phyloP scores from a whole-genome alignment of 208 protist genomes.

The Crithidia sp. region DNA sequence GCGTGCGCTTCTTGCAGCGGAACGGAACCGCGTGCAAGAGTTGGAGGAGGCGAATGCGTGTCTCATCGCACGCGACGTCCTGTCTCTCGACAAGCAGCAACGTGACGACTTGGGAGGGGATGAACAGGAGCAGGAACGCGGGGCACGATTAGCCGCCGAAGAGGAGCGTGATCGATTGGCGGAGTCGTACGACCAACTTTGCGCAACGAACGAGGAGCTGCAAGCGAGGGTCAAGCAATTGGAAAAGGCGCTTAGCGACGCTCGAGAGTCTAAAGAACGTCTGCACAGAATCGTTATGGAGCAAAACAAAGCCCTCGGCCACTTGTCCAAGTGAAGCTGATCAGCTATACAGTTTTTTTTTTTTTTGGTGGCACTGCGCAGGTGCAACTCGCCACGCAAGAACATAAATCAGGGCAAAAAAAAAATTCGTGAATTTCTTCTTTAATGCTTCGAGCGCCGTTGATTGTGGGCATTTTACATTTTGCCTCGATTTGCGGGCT shows the following conservation, averaged over 20 bases:
- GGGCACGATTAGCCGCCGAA: neutral
- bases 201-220: conserved; percentile 19
- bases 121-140: conserved; percentile 27
- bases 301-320: conserved; percentile 73
- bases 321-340: conserved; percentile 12
- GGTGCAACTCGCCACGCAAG: too few relatives aligned
- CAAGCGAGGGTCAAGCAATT: conserved; percentile 26
- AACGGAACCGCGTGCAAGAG: conserved; percentile 43
- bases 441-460: neutral
- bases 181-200: conserved; percentile 15
- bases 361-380: conserved; percentile 1
- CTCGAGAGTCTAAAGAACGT: conserved; percentile 66
- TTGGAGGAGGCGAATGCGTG: conserved; percentile 80
- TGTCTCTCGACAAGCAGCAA: conserved; percentile 23
- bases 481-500: too few relatives aligned
- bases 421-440: neutral
- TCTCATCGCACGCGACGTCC: conserved; percentile 64
- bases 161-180: conserved; percentile 11
- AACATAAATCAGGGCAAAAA: too few relatives aligned
- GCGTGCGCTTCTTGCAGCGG: conserved; percentile 35
- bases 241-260: conserved; percentile 50
- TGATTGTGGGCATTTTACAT: too few relatives aligned
- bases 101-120: neutral
- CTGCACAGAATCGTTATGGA: conserved; percentile 82
- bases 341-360: conserved; percentile 8